Conservation (phyloP, 805 yeast genomes). For the Blastobotrys mokoenaii region DNA sequence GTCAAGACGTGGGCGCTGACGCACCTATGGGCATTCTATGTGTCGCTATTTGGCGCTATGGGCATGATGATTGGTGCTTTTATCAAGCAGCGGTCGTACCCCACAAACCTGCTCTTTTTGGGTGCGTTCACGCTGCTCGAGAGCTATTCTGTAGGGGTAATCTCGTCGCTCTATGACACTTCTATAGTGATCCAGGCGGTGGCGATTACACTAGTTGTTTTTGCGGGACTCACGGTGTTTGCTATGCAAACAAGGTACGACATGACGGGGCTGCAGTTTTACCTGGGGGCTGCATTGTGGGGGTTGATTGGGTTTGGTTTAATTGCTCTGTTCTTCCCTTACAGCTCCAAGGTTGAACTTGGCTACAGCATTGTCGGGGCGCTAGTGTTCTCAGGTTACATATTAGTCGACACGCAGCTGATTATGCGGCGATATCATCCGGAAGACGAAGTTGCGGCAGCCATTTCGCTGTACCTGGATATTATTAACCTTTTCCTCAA, state of each 20-base stretch:
- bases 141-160: constrained; percentile 62
- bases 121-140: constrained; percentile 66
- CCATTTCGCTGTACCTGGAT: constrained; percentile 72
- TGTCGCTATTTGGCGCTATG: constrained; percentile 50
- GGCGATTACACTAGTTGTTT: constrained; percentile 56
- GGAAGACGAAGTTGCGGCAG: constrained; percentile 80
- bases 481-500: constrained; percentile 71
- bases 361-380: constrained; percentile 70
- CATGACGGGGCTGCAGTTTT: constrained; percentile 59
- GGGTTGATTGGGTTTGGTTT: constrained; percentile 65
- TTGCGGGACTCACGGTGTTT: constrained; percentile 67
- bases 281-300: constrained; percentile 49
- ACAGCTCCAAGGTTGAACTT: constrained; percentile 48
- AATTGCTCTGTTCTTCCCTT: constrained; percentile 58
- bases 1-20: constrained; percentile 47
- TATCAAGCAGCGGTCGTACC: constrained; percentile 58
- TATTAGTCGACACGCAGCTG: constrained; percentile 74
- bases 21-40: constrained; percentile 51
- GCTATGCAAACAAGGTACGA: constrained; percentile 75
- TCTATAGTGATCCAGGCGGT: constrained; percentile 63
- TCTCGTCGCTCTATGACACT: constrained; percentile 55
- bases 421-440: constrained; percentile 66
- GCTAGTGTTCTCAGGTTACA: constrained; percentile 57
- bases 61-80: constrained; percentile 58
- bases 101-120: constrained; percentile 53